Evolutionary conservation across 176 grass and related monocot genomes (phyloP), one percentile per base, ranked within the genome.

Genomic region (Oryza meyeriana): DNA sequence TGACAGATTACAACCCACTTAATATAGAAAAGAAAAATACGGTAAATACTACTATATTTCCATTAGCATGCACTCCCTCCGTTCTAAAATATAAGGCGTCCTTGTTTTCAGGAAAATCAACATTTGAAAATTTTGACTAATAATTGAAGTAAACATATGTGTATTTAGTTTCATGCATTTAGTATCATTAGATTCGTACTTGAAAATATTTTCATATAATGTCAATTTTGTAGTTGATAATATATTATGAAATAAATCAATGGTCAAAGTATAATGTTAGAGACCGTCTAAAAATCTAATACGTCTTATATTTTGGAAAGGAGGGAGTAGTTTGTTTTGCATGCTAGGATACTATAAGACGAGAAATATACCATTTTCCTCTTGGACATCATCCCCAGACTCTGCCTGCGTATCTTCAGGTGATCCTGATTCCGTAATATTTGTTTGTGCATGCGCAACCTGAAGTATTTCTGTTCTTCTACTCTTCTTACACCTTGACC

Each of bases 401-500:
- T 38, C 85, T 13, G 7, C 75, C 40, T 80, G 83, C 35, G 65
- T 82, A 76, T 85, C 74, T 82, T 94, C 79, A 48, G 86, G 86
- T 79, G 86, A 89, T 64, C 87, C 81, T 66, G 88, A 83, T 84
- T 90, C 85, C 69, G 73, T 59, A 78, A 62, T 68, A 74, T 78
- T 74, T 79, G 75, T 61, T 76, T 90, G 81, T 35, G 80, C 81
- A 69, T 79, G 86, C 45, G 42, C 76, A 33, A 66, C 82, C 44
- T 31, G 61, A 44, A 22, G 48, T 36, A 72, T 81, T 72, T 81
- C 52, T 57, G 38, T 81, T 85, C 86, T 91, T 84, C 65, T 48
- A 75, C 12, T 61, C 67, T 85, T 98, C 81, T 87, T 94, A 36
- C 78, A 85, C 57, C 75, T 93, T 64, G 95, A 93, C 42, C 95